Base-by-base conservation (phyloP, 495 filamentous ascomycete species). In the Emericellopsis terricola region DNA sequence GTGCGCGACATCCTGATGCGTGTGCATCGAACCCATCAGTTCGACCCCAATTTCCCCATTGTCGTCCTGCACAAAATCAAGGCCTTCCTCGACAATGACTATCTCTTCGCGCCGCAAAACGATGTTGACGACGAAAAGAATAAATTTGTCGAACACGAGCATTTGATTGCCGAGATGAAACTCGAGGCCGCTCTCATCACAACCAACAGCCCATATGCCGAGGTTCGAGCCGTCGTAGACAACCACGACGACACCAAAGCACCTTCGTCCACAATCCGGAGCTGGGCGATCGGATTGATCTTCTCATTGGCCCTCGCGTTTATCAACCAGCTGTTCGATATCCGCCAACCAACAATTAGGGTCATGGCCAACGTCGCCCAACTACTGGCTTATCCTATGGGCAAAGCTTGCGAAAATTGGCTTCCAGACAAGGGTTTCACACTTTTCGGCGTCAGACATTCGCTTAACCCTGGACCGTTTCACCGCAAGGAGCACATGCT, bases 401-500 rank as follows among this genome's bases (percentile, higher is more conserved):
- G 55, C 35, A 58, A 52, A 42, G 31, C 42, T 30, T 39, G 39
- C 23, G 52, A 54, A 29, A 46, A 38, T 19, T 11, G 42, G 6
- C 43, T 58, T n/a, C 55, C 55, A 0, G 55, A 58, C 31, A 36
- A 31, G 28, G 55, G 55, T 34, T 40, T 58, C 24, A 56, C 52
- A n/a, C 32, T 56, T 29, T 51, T 34, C 14, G 52, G 52, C 17
- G 41, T 20, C 2, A 43, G 53, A 9, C 49, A 55, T 31, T 49
- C 45, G 37, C 38, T 58, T n/a, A 65, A 65, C 41, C 60, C 62
- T 0, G 60, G 57, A n/a, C 59, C 47, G 26, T 65, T 62, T 39
- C 57, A 51, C 30, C 49, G 50, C 21, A 65, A 65, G 36, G 62
- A 65, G 34, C 62, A 65, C 47, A 59, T 59, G 45, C 40, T 65